phyloP scores from a whole-genome alignment of 352 stramenopile species.

The Halophytophthora polymorphica region DNA sequence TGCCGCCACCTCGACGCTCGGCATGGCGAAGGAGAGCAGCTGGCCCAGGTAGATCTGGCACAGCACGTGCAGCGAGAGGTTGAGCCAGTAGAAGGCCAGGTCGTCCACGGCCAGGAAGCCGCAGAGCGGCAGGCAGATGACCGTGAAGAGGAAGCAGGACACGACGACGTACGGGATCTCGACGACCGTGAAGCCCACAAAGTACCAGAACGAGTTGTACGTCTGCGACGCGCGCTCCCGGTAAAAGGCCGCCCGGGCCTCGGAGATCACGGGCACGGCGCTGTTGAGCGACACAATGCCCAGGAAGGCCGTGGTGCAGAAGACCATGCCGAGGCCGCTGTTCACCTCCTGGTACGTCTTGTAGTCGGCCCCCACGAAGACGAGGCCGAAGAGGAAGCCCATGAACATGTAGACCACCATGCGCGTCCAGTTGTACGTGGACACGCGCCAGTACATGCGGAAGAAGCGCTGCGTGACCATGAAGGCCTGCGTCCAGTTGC shows the following conservation, averaged over 20 bases:
- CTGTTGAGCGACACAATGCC: slow-evolving; percentile 69
- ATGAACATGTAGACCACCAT: slow-evolving; percentile 40
- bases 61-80: slow-evolving; percentile 30
- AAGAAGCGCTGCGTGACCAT: slow-evolving; percentile 51
- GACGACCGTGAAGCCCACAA: slow-evolving; percentile 56
- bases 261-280: slow-evolving; percentile 64
- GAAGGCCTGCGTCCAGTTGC: slow-evolving; percentile 20
- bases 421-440: slow-evolving; percentile 75
- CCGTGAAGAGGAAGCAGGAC: slow-evolving; percentile 28
- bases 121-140: slow-evolving; percentile 30
- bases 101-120: slow-evolving; percentile 24
- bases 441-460: slow-evolving; percentile 72
- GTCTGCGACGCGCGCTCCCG: slow-evolving; percentile 76
- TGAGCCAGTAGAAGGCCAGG: slow-evolving; percentile 31
- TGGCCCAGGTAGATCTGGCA: slow-evolving; percentile 41
- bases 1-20: slow-evolving; percentile 30
- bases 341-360: slow-evolving; percentile 37
- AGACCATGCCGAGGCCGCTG: slow-evolving; percentile 68
- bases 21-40: slow-evolving; percentile 30
- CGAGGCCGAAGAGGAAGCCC: slow-evolving; percentile 57
- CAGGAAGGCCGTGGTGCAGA: slow-evolving; percentile 75
- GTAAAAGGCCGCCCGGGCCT: slow-evolving; percentile 86
- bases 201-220: slow-evolving; percentile 69
- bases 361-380: slow-evolving; percentile 36
- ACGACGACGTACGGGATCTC: slow-evolving; percentile 57